Evolutionary conservation across 1,284 basidiomycete species (phyloP), one percentile per base, ranked within the genome.

Genomic region (Apiotrichum siamense): DNA sequence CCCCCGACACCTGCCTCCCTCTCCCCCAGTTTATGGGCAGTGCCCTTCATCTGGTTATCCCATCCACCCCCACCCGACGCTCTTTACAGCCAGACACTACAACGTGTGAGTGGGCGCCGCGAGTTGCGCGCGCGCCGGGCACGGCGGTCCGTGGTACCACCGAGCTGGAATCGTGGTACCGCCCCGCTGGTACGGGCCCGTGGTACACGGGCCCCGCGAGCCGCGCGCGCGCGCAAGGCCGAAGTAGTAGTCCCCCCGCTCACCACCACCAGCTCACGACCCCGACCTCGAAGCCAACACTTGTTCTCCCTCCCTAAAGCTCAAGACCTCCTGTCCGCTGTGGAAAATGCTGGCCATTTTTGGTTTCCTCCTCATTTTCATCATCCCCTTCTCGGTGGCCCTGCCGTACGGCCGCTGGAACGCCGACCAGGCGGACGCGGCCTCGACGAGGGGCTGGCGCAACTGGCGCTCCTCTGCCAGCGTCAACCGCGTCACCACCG

Each of bases 331-430:
- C 21, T 48, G 31, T 21, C 46, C 42, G 17, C 20, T 44, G 18
- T 49, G 48, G 43, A 50, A 50, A 31, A 40, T 40, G 36, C 23
- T 50, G 21, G 43, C 37, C 12, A 18, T 44, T 35, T 7, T 44
- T 27, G 49, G 36, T 24, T 18, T 50, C 43, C 29, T 50, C 37
- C 49, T 50, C 36, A 15, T 44, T 20, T 15, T 44, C 24, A 18
- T 45, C 37, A 32, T 50, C 20, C 49, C 49, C 27, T 17, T 50
- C 27, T 29, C 49, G 5, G 43, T 50, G 3, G 49, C 40, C 18
- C 12, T 43, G 7, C 46, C 46, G 4, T n/a, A 31, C 31, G 46
- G 38, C 3, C 12, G 23, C 17, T 12, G 31, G 24, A 25, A 11
- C 38, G 18, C n/a, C 12, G 20, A 41, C 13, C 20, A 31, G 15